A percentile compares a stretch with the other conserved stretches of the same genome.
phyloP scores from a whole-genome alignment of 495 filamentous ascomycete species.

The Penicillium macrosclerotiorum region DNA sequence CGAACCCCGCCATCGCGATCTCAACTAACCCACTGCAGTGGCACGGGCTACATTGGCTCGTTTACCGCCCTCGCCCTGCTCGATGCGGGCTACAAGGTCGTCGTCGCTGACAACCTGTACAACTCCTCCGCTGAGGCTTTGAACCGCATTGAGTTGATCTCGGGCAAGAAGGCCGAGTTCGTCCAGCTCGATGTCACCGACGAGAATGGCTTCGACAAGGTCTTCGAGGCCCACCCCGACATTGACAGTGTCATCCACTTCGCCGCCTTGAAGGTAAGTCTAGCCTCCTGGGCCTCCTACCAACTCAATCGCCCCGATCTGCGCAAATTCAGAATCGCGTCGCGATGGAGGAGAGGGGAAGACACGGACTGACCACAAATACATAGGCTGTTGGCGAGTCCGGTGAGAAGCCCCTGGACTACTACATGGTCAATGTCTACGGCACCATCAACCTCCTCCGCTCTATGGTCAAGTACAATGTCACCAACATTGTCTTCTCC shows the following conservation, averaged over 20 bases:
- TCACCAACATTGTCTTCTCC: slow-evolving; percentile 96
- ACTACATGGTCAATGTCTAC: slow-evolving; percentile 95
- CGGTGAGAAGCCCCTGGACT: slow-evolving; percentile 90
- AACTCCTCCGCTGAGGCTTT: slow-evolving; percentile 89
- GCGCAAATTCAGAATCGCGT: too few species aligned
- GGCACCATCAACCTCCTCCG: slow-evolving; percentile 86
- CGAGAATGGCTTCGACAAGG: slow-evolving; percentile 75
- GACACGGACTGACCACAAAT: too few species aligned
- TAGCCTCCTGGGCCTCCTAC: too few species aligned
- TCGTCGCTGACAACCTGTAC: slow-evolving; percentile 93
- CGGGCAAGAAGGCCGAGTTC: slow-evolving; percentile 83
- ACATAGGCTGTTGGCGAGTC: slow-evolving; percentile 87
- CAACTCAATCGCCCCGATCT: too few species aligned
- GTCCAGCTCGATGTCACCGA: slow-evolving; percentile 85
- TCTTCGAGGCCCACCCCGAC: slow-evolving; percentile 84
- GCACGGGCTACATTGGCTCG: slow-evolving; percentile 97
- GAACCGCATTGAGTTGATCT: slow-evolving; percentile 90
- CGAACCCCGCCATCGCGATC: slow-evolving; percentile 3
- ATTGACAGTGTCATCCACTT: slow-evolving; percentile 99
- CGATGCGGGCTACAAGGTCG: slow-evolving; percentile 90
- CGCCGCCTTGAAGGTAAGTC: slow-evolving; percentile 86
- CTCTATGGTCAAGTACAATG: slow-evolving; percentile 84
- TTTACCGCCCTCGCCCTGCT: slow-evolving; percentile 93
- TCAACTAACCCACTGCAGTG: slow-evolving; percentile 53
- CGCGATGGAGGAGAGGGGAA: neutral